Percentiles rank a stretch among this genome's conserved stretches.
Evolutionary conservation across 2,329 filamentous ascomycete species (phyloP).

Genomic region (Fusarium anguioides): DNA sequence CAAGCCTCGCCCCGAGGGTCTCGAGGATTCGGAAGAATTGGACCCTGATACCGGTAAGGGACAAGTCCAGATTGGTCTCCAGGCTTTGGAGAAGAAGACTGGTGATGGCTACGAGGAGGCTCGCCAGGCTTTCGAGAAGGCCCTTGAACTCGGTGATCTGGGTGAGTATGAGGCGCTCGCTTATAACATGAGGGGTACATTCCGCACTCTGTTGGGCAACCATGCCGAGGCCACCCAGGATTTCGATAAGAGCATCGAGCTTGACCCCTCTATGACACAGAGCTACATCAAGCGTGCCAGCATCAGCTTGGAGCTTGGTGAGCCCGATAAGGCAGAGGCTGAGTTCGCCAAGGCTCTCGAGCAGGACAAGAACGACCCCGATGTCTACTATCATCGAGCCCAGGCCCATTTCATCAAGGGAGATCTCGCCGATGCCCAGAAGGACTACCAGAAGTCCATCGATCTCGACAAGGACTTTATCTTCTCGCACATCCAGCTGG

Average conservation of each 20-base stretch:
- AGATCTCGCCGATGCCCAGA: slow-evolving; percentile 92
- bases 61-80: slow-evolving; percentile 84
- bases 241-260: slow-evolving; percentile 90
- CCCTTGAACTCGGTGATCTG: slow-evolving; percentile 82
- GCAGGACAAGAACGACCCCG: slow-evolving; percentile 89
- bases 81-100: slow-evolving; percentile 85
- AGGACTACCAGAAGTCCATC: slow-evolving; percentile 99
- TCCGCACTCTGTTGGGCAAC: slow-evolving; percentile 91
- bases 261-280: slow-evolving; percentile 89
- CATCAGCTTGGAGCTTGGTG: slow-evolving; percentile 94
- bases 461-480: slow-evolving; percentile 96
- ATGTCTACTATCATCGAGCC: slow-evolving; percentile 99
- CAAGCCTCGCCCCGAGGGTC: slow-evolving; percentile 79
- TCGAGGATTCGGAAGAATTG: slow-evolving; percentile 85
- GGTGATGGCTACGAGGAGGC: slow-evolving; percentile 93
- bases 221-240: slow-evolving; percentile 85
- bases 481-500: slow-evolving; percentile 99
- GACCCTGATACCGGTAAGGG: slow-evolving; percentile 83
- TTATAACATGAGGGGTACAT: slow-evolving; percentile 96
- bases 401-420: slow-evolving; percentile 98
- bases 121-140: slow-evolving; percentile 85
- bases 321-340: slow-evolving; percentile 84
- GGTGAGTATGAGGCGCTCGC: slow-evolving; percentile 88
- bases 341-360: slow-evolving; percentile 89
- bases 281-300: slow-evolving; percentile 99